A percentile compares a stretch with the other conserved stretches of the same genome.
These are phyloP conservation scores for Camellia oleifera DNA, from an alignment of 179 eudicot species.

Conservation along the genomic window DNA sequence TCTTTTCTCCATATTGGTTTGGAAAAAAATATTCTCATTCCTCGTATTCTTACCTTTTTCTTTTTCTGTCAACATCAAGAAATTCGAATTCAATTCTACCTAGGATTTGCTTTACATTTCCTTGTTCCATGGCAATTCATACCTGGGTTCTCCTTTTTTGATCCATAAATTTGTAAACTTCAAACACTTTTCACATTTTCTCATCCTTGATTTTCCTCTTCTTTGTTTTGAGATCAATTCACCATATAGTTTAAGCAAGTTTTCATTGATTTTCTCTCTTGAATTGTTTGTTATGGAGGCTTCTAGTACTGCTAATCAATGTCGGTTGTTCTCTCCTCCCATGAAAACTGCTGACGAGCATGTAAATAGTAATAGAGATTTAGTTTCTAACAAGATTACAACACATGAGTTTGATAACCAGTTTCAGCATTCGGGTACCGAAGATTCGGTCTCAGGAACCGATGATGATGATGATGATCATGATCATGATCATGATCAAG, in stretches of 20 bases:
- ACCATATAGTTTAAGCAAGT: not conserved
- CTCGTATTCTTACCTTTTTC: not conserved
- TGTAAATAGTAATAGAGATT: conserved; percentile 1
- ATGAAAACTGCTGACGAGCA: not conserved
- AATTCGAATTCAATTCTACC: not conserved
- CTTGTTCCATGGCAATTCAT: not conserved
- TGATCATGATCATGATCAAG: not conserved
- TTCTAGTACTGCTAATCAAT: not conserved
- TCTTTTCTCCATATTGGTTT: not conserved
- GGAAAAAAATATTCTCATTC: conserved; percentile 10
- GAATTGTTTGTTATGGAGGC: not conserved
- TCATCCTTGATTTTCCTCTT: not conserved
- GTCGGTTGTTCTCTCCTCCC: conserved; percentile 11
- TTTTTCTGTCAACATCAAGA: not conserved
- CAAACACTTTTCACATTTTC: conserved; percentile 1
- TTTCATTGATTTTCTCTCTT: not conserved
- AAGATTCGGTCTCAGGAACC: not conserved
- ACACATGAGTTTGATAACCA: not conserved
- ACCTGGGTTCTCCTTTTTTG: not conserved
- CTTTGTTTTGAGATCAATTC: too few species aligned
- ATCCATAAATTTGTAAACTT: not conserved
- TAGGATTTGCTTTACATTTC: not conserved
- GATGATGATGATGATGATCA: not conserved
- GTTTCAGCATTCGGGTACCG: not conserved
- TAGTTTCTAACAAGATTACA: conserved; percentile 2